Evolutionary conservation across 176 grass and related monocot species (phyloP), one percentile per base, ranked within the genome.

Genomic region (Avena insularis): DNA sequence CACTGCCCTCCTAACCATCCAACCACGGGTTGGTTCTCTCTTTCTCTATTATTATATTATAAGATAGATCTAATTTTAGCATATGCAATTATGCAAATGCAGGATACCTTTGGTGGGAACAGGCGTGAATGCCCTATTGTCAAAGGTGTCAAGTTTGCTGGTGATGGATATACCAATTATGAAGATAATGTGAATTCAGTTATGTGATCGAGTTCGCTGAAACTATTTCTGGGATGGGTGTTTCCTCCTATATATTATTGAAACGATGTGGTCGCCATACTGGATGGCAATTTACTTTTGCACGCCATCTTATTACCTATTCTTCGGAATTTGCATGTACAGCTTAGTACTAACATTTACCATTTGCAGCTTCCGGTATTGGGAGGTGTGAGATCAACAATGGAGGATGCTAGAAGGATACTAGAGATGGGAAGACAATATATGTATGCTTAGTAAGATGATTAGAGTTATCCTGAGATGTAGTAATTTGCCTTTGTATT

Each of bases 101-200:
- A 97, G 95, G 95, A 97, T 86, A 97, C 95, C 63, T 97, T 97
- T 79, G 90, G 95, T 85, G 95, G 95, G 81, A 89, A 92, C 80
- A 82, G 94, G 78, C 94, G 95, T 83, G 92, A 97, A 73, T 97
- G 95, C 19, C 95, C 95, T 59, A 54, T 90, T 86, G 90, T 97
- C 60, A 78, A 88, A 88, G 92, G 95, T 70, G 92, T 97, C 72
- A 97, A 92, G 77, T 97, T 97, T 75, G 86, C 85, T 33, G 95
- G 95, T 68, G 95, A 97, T 88, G 95, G 95, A 71, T 97, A 97
- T 83, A 94, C 78, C 36, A 80, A 94, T 84, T 97, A 92, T 81
- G 93, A 92, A 97, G 95, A 92, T 97, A 88, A 46, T 49, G 17
- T 48, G 46, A 85, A 70, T 63, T 81, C 90, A 74, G 13, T 78